These are phyloP conservation scores for Effrenium voratum DNA, from an alignment of 73 alveolate species.

Conservation along the genomic window DNA sequence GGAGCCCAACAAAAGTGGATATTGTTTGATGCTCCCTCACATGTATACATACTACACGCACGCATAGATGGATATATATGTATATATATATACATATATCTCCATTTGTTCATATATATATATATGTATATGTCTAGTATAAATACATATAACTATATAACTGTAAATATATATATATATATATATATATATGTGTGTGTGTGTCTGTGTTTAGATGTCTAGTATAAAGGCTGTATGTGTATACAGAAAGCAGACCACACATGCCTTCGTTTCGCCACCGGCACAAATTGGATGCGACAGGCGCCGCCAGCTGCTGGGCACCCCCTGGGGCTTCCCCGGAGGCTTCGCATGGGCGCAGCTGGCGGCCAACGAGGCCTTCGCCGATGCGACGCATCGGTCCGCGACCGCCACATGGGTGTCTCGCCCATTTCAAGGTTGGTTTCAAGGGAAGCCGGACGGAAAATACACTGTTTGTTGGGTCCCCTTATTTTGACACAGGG, in stretches of 20 bases:
- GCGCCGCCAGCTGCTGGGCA: slow-evolving; percentile 64
- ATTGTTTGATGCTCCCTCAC: background rate
- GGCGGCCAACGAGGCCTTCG: slow-evolving; percentile 40
- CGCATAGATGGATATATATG: background rate
- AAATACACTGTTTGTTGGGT: no score
- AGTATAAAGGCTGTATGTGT: no score
- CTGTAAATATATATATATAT: background rate
- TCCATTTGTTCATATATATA: background rate
- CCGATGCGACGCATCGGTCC: no score
- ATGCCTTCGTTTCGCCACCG: background rate
- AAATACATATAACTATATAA: background rate
- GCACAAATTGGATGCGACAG: background rate
- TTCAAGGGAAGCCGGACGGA: no score
- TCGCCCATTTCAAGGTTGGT: no score
- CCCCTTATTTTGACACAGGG: no score
- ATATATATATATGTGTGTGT: background rate
- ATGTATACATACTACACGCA: background rate
- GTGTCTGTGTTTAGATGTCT: background rate
- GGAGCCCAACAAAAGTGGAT: no score
- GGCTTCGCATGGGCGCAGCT: slow-evolving; percentile 87
- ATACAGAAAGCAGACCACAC: background rate
- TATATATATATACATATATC: background rate
- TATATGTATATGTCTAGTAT: background rate
- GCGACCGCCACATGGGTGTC: no score
- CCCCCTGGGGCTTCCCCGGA: slow-evolving; percentile 79